Conservation (phyloP, 169 alveolate species). For the Miamiensis avidus region DNA sequence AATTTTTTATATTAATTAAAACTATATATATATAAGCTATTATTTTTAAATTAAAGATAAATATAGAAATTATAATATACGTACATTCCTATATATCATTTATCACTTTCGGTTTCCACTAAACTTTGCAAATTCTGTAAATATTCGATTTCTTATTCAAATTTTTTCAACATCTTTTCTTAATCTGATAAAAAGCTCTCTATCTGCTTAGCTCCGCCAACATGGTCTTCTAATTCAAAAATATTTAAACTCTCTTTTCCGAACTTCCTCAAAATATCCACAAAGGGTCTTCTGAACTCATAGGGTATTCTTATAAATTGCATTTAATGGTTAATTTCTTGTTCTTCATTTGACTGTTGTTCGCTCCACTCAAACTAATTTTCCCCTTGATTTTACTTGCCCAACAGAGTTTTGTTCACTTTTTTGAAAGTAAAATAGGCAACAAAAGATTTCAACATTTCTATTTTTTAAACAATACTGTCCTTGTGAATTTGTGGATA, state of each 20-base stretch:
- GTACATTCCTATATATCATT: too few relatives aligned
- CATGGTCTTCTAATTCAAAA: background rate
- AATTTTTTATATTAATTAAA: too few relatives aligned
- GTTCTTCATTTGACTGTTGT: background rate
- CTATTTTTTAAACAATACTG: too few relatives aligned
- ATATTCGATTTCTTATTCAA: background rate
- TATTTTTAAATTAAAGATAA: too few relatives aligned
- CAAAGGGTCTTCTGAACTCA: background rate
- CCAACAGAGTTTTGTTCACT: background rate
- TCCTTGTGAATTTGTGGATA: background rate
- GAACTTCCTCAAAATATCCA: background rate
- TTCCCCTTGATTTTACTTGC: background rate
- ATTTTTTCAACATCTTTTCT: too few relatives aligned
- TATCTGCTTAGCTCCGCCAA: background rate
- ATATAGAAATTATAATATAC: too few relatives aligned
- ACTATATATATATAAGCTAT: too few relatives aligned
- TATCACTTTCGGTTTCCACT: background rate
- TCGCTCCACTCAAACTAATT: background rate
- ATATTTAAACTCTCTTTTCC: background rate
- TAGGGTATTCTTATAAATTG: background rate
- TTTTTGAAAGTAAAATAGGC: too few relatives aligned
- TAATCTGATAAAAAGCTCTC: too few relatives aligned
- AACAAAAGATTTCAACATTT: background rate
- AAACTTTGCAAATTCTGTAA: background rate
- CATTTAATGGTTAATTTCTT: too few relatives aligned